These are phyloP conservation scores for Chaetomium cochliodes DNA, from an alignment of 495 filamentous ascomycete species.

Conservation along the genomic window DNA sequence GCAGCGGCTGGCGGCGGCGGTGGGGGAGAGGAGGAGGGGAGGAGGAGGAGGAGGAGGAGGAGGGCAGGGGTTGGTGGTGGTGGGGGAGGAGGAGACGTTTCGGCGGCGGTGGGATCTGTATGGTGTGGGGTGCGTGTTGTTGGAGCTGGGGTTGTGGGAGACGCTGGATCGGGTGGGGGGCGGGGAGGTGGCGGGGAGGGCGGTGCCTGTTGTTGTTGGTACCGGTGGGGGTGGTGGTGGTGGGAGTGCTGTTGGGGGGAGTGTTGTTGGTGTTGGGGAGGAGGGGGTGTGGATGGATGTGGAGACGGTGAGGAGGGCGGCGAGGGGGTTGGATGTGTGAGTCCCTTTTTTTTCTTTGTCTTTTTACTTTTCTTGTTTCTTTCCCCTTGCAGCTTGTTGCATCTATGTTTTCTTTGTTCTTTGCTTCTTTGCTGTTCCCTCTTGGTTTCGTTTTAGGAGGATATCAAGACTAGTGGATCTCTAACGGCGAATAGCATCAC, in stretches of 20 bases:
- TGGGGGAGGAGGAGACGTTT: background rate
- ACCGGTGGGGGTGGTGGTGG: background rate
- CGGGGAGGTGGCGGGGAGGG: conserved; percentile 14
- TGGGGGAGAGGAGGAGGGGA: background rate
- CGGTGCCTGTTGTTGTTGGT: background rate
- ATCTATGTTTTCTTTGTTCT: background rate
- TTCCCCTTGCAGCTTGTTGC: too few species aligned
- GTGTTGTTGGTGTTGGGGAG: background rate
- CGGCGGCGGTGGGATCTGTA: conserved; percentile 14
- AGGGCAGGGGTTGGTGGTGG: too few species aligned
- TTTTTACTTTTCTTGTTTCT: too few species aligned
- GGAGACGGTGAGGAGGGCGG: conserved; percentile 12
- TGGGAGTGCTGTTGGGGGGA: background rate
- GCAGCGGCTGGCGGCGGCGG: background rate
- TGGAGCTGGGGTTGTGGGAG: conserved; percentile 24
- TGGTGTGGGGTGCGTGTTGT: conserved; percentile 14
- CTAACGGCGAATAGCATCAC: conserved; percentile 16
- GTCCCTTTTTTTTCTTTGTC: background rate
- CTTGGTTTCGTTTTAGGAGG: background rate
- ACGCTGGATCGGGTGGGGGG: conserved; percentile 18
- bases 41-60: too few species aligned
- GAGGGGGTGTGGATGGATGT: conserved; percentile 18
- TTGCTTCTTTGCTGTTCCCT: too few species aligned
- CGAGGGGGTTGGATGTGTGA: conserved; percentile 20
- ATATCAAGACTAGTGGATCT: background rate